Evolutionary conservation across 257 asterid genomes (phyloP).

Genomic region (Fraxinus americana): DNA sequence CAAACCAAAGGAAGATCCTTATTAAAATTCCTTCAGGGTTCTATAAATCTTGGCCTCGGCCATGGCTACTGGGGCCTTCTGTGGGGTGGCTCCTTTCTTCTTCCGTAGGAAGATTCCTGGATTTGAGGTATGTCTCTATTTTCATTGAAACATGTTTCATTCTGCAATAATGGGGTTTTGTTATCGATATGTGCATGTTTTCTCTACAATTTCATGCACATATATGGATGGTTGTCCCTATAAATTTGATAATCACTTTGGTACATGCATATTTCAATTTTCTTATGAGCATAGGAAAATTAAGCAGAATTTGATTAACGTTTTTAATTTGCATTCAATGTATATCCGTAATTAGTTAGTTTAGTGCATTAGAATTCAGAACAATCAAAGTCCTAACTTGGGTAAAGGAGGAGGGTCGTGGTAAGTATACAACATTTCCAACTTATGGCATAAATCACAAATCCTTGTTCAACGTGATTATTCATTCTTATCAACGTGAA

Average conservation of each 20-base stretch:
- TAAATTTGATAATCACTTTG: neutral
- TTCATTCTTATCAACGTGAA: neutral
- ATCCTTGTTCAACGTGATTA: neutral
- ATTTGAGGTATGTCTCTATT: conserved; percentile 39
- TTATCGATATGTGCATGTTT: neutral
- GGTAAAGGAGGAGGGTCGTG: neutral
- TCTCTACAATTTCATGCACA: neutral
- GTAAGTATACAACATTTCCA: neutral
- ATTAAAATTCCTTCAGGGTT: conserved; percentile 18
- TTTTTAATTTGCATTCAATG: neutral
- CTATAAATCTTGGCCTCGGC: conserved; percentile 33
- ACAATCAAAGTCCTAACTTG: neutral
- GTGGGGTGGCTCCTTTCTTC: conserved; percentile 54
- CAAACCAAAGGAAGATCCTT: conserved; percentile 17
- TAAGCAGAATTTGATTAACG: neutral
- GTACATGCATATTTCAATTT: neutral
- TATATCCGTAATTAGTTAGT: neutral
- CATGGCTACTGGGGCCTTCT: conserved; percentile 51
- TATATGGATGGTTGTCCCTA: neutral
- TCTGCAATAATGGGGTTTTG: neutral
- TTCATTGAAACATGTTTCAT: too few species aligned
- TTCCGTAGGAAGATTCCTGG: conserved; percentile 47
- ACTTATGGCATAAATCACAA: neutral
- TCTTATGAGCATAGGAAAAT: neutral
- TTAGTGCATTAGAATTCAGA: neutral